These are phyloP conservation scores for Aureobasidium sp. DNA, from an alignment of 2,329 filamentous ascomycete species.

Conservation along the genomic window DNA sequence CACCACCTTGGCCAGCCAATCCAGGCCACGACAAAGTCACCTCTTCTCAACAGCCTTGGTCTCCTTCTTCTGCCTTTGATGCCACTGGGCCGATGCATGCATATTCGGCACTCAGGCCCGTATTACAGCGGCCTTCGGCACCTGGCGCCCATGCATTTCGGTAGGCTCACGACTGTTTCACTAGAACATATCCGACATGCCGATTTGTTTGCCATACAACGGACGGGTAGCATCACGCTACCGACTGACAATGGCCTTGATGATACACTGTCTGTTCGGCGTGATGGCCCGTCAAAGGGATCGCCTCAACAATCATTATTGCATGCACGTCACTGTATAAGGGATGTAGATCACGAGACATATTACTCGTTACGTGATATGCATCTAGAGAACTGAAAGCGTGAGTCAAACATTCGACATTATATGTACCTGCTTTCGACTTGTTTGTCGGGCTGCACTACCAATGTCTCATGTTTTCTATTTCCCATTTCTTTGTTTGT, in stretches of 20 bases:
- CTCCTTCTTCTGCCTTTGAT: neutral
- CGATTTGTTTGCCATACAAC: neutral
- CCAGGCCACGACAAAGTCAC: slow-evolving; percentile 3
- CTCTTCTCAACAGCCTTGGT: neutral
- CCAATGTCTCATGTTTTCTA: neutral
- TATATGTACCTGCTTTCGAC: neutral
- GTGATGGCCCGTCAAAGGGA: neutral
- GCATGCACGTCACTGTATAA: neutral
- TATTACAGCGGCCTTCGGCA: neutral
- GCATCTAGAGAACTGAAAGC: neutral
- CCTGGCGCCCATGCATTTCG: neutral
- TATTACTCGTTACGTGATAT: neutral
- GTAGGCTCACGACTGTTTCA: neutral
- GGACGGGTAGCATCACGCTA: neutral
- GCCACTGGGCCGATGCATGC: neutral
- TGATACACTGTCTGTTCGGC: no score
- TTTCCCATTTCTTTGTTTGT: neutral
- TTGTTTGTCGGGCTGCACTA: neutral
- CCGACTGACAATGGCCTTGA: neutral
- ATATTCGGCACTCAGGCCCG: neutral
- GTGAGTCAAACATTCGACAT: neutral
- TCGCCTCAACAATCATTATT: no score
- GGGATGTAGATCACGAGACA: neutral
- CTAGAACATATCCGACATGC: neutral
- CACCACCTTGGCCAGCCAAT: neutral